Evolutionary conservation across 495 filamentous ascomycete species (phyloP), one percentile per base, ranked within the genome.

Genomic region (Glonium stellatum): DNA sequence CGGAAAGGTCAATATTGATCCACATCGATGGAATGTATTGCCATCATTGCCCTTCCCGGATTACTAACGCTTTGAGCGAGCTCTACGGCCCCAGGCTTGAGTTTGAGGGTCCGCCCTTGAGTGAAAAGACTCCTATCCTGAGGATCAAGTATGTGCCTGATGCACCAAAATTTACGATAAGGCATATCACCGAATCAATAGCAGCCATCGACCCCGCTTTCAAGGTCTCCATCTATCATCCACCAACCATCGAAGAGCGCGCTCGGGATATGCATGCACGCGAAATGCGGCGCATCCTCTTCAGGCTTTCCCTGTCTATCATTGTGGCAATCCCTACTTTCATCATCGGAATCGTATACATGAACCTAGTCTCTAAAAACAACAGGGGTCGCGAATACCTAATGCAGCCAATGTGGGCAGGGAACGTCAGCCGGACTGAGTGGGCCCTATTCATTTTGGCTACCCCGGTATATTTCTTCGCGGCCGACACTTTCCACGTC

Each of bases 381-480:
- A 81, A 91, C 61, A 31, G 69, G 0, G 73, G 75, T 15, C 82
- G 84, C 42, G 68, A 70, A 50, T 90, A 80, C 65, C 69, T 97
- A 36, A 89, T 88, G 78, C 65, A 80, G 51, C 80, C 83, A 1
- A 76, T 82, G 60, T 89, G 87, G 86, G 78, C 75, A 11, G 87
- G 89, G 1, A 83, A 84, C 55, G 87, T 91, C 60, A 85, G 80
- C 55, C 86, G 90, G 23, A 82, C 84, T 1, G 86, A 93, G 69
- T 90, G 92, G 81, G 81, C 88, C 5, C 80, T 96, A 0, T 89
- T 96, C 66, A 84, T 95, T 60, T 79, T 93, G 70, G 83, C 90
- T 4, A 95, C 93, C 0, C 91, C 92, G 0, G 86, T 96, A 12
- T 95, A 92, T 79, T 88, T 97, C 66, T 88, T 86, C 64, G 87